These are phyloP conservation scores for Vitis amurensis DNA, from an alignment of 164 flowering plant species.

Conservation along the genomic window DNA sequence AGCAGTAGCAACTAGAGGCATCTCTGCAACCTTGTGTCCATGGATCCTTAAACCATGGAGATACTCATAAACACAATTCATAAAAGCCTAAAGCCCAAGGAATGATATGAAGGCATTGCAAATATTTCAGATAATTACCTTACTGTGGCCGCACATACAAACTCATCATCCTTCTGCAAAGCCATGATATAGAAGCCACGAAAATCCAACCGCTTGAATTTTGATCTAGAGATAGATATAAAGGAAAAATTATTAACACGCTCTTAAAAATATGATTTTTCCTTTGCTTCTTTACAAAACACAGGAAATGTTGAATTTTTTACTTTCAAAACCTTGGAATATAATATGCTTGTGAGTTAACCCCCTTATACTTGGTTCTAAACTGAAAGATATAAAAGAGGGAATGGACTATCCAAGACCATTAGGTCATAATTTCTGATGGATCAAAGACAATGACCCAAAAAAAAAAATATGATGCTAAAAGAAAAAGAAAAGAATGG, in stretches of 20 bases:
- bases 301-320: no score
- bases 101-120: neutral
- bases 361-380: no score
- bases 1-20: constrained; percentile 28
- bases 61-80: neutral
- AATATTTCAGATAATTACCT: constrained; percentile 18
- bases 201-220: constrained; percentile 30
- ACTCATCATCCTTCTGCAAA: constrained; percentile 26
- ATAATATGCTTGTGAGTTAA: no score
- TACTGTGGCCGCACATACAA: constrained; percentile 29
- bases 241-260: neutral
- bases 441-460: no score
- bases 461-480: no score
- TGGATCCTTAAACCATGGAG: constrained; percentile 12
- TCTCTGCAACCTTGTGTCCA: constrained; percentile 28
- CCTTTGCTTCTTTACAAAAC: no score
- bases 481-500: no score
- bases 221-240: constrained; percentile 18
- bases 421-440: no score
- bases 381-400: no score
- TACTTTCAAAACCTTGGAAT: no score
- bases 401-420: no score
- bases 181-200: constrained; percentile 35
- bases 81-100: neutral
- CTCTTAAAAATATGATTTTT: no score